These are phyloP conservation scores for Knufia fluminis DNA, from an alignment of 2,329 filamentous ascomycete species.

Conservation along the genomic window DNA sequence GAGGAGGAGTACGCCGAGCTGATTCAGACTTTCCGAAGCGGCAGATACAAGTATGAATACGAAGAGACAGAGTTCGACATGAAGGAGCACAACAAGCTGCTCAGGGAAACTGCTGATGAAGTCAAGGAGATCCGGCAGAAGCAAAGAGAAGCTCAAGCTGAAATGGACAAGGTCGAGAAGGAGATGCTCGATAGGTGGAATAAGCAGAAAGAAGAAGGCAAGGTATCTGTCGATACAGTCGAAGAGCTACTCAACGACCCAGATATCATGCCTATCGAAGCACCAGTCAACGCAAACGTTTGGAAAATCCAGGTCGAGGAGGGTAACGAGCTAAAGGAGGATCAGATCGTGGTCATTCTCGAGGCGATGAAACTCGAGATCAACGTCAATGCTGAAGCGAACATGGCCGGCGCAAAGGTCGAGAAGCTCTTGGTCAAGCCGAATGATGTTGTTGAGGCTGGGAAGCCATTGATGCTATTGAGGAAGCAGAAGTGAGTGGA, in stretches of 20 bases:
- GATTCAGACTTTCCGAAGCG: conserved; percentile 41
- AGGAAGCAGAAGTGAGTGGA: conserved; percentile 15
- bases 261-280: conserved; percentile 31
- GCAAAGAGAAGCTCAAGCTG: conserved; percentile 41
- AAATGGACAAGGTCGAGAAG: conserved; percentile 32
- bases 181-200: conserved; percentile 30
- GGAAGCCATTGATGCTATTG: conserved; percentile 27
- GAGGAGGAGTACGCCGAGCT: conserved; percentile 44
- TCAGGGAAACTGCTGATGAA: conserved; percentile 39
- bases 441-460: conserved; percentile 31
- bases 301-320: conserved; percentile 43
- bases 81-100: conserved; percentile 44
- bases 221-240: conserved; percentile 42
- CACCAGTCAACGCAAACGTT: conserved; percentile 41
- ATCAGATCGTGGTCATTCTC: conserved; percentile 39
- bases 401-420: conserved; percentile 25
- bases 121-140: conserved; percentile 37
- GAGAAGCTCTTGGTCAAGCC: conserved; percentile 35
- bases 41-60: conserved; percentile 44
- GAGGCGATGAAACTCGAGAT: conserved; percentile 54
- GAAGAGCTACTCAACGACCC: conserved; percentile 40
- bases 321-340: conserved; percentile 34
- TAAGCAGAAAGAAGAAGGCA: conserved; percentile 38
- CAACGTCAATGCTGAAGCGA: conserved; percentile 30
- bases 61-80: conserved; percentile 47